A percentile compares a stretch with the other conserved stretches of the same genome.
phyloP scores from a whole-genome alignment of 1,284 basidiomycete species.

The Agroathelia rolfsii region DNA sequence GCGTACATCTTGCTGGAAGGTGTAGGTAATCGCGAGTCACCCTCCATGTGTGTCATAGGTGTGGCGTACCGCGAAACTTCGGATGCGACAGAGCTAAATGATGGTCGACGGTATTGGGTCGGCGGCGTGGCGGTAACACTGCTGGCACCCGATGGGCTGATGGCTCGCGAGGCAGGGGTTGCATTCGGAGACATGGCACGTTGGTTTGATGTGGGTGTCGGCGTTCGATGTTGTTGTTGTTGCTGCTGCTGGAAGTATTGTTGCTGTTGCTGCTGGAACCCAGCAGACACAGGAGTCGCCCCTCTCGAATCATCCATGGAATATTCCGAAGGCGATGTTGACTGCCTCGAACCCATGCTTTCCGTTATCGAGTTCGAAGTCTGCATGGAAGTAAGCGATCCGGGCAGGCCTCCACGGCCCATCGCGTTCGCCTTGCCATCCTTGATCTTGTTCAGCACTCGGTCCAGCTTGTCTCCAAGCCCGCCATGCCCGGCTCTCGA shows the following conservation, averaged over 20 bases:
- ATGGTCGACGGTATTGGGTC: constrained; percentile 41
- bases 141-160: constrained; percentile 30
- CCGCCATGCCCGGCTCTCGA: constrained; percentile 41
- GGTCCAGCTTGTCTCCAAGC: constrained; percentile 67
- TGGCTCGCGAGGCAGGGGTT: constrained; percentile 21
- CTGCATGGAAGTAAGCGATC: constrained; percentile 10
- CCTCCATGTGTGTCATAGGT: constrained; percentile 26
- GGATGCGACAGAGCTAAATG: constrained; percentile 56
- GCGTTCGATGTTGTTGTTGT: constrained; percentile 20
- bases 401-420: constrained; percentile 2
- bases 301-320: constrained; percentile 42
- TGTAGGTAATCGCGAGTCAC: constrained; percentile 12
- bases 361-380: constrained; percentile 13
- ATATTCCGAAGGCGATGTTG: constrained; percentile 46
- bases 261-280: constrained; percentile 16
- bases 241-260: too few species aligned
- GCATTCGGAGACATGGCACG: constrained; percentile 16
- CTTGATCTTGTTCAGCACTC: constrained; percentile 71
- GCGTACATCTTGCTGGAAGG: constrained; percentile 13
- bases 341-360: constrained; percentile 24
- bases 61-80: constrained; percentile 49
- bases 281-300: constrained; percentile 29
- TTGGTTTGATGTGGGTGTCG: constrained; percentile 13
- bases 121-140: constrained; percentile 15
- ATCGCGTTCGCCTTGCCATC: constrained; percentile 27